phyloP scores from a whole-genome alignment of 352 stramenopile species.

The Globisporangium acanthophoron region DNA sequence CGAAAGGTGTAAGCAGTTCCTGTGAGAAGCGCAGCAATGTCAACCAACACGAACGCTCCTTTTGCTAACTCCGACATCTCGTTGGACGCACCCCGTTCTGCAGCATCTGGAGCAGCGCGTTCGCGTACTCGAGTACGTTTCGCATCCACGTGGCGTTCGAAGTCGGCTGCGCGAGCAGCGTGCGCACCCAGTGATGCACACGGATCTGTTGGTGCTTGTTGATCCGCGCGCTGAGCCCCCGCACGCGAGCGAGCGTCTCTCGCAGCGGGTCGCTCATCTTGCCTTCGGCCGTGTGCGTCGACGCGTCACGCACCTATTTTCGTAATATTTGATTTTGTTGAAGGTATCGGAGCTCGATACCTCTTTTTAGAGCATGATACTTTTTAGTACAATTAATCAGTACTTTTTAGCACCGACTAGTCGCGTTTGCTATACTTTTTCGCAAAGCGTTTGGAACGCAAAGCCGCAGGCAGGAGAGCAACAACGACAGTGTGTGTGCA shows the following conservation, averaged over 20 bases:
- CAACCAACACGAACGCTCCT: background rate
- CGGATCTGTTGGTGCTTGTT: conserved; percentile 63
- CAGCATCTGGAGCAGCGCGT: conserved; percentile 47
- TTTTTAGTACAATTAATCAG: too few relatives aligned
- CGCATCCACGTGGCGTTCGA: conserved; percentile 53
- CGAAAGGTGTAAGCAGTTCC: conserved; percentile 48
- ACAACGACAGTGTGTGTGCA: background rate
- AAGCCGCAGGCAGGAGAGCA: too few relatives aligned
- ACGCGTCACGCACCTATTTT: too few relatives aligned
- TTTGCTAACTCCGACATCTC: too few relatives aligned
- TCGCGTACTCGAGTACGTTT: conserved; percentile 44
- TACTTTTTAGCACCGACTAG: too few relatives aligned
- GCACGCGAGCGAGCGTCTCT: conserved; percentile 29
- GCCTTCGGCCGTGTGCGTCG: too few relatives aligned
- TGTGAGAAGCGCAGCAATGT: conserved; percentile 6
- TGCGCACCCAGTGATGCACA: conserved; percentile 48
- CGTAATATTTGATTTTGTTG: too few relatives aligned
- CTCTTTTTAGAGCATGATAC: too few relatives aligned
- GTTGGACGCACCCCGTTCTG: conserved; percentile 30
- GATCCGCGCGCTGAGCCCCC: conserved; percentile 24
- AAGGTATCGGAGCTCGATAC: too few relatives aligned
- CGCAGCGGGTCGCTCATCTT: conserved; percentile 21
- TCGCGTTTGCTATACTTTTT: too few relatives aligned
- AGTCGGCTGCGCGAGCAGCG: conserved; percentile 47
- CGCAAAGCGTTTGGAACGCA: too few relatives aligned